Evolutionary conservation across 441 rosid species (phyloP), one percentile per base, ranked within the genome.

Genomic region (Croton laevigatus): DNA sequence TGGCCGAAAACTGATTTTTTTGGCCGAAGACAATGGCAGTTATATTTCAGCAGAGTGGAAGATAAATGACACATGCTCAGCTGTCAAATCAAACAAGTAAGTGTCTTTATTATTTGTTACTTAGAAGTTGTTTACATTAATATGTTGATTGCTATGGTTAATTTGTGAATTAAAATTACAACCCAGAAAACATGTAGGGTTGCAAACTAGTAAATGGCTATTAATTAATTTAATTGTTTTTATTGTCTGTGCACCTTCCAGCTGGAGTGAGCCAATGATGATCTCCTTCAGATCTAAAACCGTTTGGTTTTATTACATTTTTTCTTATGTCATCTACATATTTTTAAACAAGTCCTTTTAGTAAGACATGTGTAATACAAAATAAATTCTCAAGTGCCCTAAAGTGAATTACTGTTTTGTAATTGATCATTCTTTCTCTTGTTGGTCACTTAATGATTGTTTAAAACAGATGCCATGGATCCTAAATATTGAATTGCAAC

Each of bases 11-110:
- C n/a, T n/a, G n/a, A n/a, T n/a, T n/a, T n/a, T n/a, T n/a, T n/a
- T n/a, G n/a, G n/a, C n/a, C n/a, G n/a, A 92, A 91, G 83, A 95
- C 98, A n/a, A 91, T 95, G 99, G 97, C 98, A 46, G 98, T 98
- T 55, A 77, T 92, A 75, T 92, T 91, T 81, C 97, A 19, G 97
- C 99, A 0, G 98, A 94, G 72, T 89, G 88, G 79, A 95, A 92
- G 80, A 80, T 95, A 80, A 95, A 89, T 65, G 83, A 92, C 80
- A 95, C 99, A 0, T 96, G 99, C 53, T 84, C 99, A 63, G 99
- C 99, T 46, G 98, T 95, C 70, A 95, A 93, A 82, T 89, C 97
- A 59, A 95, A 97, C 93, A 91, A 97, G 99, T 89, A 38, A 32
- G 1, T 69, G 23, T 69, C 36, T 42, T 57, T 65, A 51, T 55